Evolutionary conservation across 2,329 filamentous ascomycete species (phyloP), one percentile per base, ranked within the genome.

Genomic region (Claviceps fusiformis): DNA sequence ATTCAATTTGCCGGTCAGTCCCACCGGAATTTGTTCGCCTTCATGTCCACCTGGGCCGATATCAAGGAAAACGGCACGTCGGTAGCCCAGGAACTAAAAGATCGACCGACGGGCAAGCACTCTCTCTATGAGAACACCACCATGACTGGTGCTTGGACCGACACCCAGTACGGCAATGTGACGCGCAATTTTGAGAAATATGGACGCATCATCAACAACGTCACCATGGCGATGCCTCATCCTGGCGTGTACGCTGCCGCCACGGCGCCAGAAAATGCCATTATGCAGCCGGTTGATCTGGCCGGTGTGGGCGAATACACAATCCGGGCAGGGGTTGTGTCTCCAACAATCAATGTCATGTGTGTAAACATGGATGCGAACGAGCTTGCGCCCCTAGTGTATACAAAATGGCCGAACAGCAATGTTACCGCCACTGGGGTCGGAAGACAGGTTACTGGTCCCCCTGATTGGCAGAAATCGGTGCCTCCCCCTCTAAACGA

Each of bases 221-320:
- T 89, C 31, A 87, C 85, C 0, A 74, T 91, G 60, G 86, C 86
- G 0, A 85, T 91, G 77, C 88, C 88, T 0, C 88, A 93, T 61
- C 74, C 82, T 4, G 72, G 84, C 0, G 75, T 93, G 0, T 81
- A 86, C 39, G 68, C 73, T 13, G 87, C 87, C 0, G 82, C 85
- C 0, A 77, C 73, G 9, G 73, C 85, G 59, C 68, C 74, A 0
- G 65, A 69, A 9, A 92, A 92, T 62, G 66, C 70, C 0, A 87
- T 93, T 35, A 68, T 87, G 9, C 87, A 92, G 61, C 87, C 88
- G 0, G 73, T 75, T 7, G 79, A 83, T 24, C 71, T 83, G 11
- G 75, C 71, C 0, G 86, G 85, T 0, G 75, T 87, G 9, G 87
- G 86, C 11, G 79, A 84, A 50, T 91, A 89, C 65, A 73, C 73